These are phyloP conservation scores for Phalaenopsis aphrodite DNA, from an alignment of 106 monocot species.

Conservation along the genomic window DNA sequence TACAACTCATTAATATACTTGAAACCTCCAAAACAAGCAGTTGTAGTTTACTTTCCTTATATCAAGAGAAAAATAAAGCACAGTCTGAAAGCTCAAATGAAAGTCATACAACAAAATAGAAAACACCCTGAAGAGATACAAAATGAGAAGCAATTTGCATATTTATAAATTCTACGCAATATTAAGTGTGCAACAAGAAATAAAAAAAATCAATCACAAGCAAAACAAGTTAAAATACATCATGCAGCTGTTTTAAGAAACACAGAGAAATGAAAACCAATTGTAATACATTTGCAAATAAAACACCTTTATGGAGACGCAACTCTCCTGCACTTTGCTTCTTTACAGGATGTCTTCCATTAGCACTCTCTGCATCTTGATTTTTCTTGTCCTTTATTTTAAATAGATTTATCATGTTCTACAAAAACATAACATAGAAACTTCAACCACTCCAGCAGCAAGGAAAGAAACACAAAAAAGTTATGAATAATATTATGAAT, in stretches of 20 bases:
- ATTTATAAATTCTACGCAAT: not conserved
- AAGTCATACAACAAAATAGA: not conserved
- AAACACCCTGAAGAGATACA: not conserved
- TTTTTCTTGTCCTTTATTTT: constrained; percentile 62
- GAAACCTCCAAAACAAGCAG: not conserved
- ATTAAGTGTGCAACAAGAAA: not conserved
- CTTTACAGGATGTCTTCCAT: constrained; percentile 45
- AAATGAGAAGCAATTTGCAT: not conserved
- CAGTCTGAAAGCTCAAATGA: not conserved
- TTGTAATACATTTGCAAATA: not conserved
- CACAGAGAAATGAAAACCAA: not conserved
- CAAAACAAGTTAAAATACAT: not conserved
- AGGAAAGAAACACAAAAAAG: not conserved
- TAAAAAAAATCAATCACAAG: not conserved
- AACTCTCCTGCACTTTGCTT: constrained; percentile 73
- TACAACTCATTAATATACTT: not conserved
- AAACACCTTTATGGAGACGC: constrained; percentile 66
- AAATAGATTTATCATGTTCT: constrained; percentile 63
- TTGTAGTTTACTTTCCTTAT: not conserved
- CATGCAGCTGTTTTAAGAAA: not conserved
- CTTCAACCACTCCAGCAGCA: not conserved
- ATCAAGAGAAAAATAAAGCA: not conserved
- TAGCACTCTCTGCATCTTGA: constrained; percentile 48
- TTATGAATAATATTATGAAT: not conserved
- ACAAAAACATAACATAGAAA: constrained; percentile 1